Conservation (phyloP, 2,329 filamentous ascomycete genomes). For the Cadophora luteo-olivacea region DNA sequence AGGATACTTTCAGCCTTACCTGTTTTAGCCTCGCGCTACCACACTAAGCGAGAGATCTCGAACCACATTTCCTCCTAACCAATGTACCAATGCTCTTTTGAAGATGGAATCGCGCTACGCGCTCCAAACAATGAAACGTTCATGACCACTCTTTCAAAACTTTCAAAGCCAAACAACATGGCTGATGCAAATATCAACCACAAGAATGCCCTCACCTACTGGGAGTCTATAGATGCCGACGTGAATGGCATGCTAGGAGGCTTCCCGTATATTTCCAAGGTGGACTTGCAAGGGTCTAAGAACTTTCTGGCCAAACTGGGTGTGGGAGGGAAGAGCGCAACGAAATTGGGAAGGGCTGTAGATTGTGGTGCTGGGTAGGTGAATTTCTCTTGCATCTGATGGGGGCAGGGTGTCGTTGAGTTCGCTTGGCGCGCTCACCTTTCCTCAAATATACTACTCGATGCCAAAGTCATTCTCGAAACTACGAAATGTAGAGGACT, state of each 20-base stretch:
- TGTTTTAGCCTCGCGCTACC: conserved; percentile 1
- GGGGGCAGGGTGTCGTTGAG: background rate
- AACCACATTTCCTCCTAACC: background rate
- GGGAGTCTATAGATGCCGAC: conserved; percentile 57
- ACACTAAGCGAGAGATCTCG: conserved; percentile 5
- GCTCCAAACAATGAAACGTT: background rate
- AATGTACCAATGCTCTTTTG: no score
- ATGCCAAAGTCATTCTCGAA: background rate
- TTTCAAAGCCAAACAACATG: conserved; percentile 24
- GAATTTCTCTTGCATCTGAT: conserved; percentile 1
- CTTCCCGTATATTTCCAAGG: conserved; percentile 69
- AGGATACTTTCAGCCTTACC: background rate
- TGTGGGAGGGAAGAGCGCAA: conserved; percentile 43
- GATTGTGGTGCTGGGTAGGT: conserved; percentile 50
- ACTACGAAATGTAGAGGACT: no score
- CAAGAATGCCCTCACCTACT: conserved; percentile 50
- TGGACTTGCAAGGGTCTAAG: conserved; percentile 74
- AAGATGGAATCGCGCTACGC: background rate
- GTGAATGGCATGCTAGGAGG: conserved; percentile 82
- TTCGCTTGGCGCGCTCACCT: background rate
- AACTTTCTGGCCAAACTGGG: conserved; percentile 74
- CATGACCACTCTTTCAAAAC: background rate
- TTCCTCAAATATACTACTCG: background rate
- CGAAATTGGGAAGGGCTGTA: conserved; percentile 45
- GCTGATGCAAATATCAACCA: conserved; percentile 44